Base-by-base conservation (phyloP, 2,329 filamentous ascomycete genomes). In the Chaetomiaceae sp. region DNA sequence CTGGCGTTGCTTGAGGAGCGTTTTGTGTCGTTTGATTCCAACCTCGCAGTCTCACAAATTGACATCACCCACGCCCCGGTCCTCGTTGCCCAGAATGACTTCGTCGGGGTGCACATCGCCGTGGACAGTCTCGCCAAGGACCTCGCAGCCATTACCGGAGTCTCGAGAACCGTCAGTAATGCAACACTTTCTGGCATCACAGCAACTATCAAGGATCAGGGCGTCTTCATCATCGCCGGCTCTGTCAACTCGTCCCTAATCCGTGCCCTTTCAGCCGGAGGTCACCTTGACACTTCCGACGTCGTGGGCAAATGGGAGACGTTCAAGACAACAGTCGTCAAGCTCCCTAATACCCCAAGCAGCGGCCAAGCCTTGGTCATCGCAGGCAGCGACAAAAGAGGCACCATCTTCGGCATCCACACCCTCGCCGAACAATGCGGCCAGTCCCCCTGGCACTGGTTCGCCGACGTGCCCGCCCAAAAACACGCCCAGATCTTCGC, bases 361-460 rank as follows among this genome's bases (percentile, higher is more conserved):
- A 71, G 75, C 27, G 63, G 68, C 7, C 68, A 68, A 47, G 79
- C 80, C 1, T 66, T 84, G 17, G 75, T 83, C 7, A 80, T 84
- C 64, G 77, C 75, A 38, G 80, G 77, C 14, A 80, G 77, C 60
- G 80, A 84, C 64, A 80, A 80, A 51, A 71, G 81, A 54, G 81
- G 80, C 25, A 72, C 78, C 0, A 79, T 84, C 34, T 84, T 78
- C 57, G 81, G 80, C 15, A 68, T 80, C 11, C 84, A 85, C 63
- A 78, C 80, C 40, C 61, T 85, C 22, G 81, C 80, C 0, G 80
- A 84, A 61, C 81, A 84, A 60, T 82, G 83, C 42, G 81, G 81
- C 23, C 78, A 84, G 9, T 84, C 81, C 1, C 82, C 81, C 60
- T 84, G 79, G 76, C 73, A 83, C 64, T 84, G 75, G 72, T 83